Evolutionary conservation across 352 stramenopile species (phyloP), one percentile per base, ranked within the genome.

Genomic region (Phytophthora chlamydospora): DNA sequence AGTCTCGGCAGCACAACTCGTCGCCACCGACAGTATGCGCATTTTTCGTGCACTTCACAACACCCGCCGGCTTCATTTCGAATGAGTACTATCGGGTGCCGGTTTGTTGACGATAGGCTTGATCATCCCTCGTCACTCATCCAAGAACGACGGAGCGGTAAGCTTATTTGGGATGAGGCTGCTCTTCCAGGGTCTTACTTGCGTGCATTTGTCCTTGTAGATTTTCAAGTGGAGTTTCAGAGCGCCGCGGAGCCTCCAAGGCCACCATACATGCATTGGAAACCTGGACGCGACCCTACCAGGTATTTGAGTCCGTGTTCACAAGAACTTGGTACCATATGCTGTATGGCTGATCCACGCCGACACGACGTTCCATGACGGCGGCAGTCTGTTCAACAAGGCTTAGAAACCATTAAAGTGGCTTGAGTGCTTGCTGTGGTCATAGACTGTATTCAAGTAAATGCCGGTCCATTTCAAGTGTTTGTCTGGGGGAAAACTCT

Each of bases 381-480:
- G 71, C n/a, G 76, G 83, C 36, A 46, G 58, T 0, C 58, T 73
- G 29, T 74, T 78, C 31, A 66, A 71, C 51, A 62, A 65, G 35
- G 47, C 40, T 36, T 49, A 77, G 47, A 82, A 85, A 49, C 72
- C 75, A 1, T 39, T 78, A 21, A 85, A 85, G 62, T 85, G 70
- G 75, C 82, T 85, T 40, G 66, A 80, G 59, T 82, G 73, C n/a
- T 46, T 68, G 42, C 58, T 77, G 9, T 73, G n/a, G n/a, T 62
- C 59, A 34, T 48, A 19, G 27, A 32, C 2, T 27, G 4, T 27
- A 27, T 27, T 27, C 24, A 27, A 27, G 24, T 24, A 24, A 5
- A 27, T 27, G 24, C 3, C 24, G 24, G 3, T 24, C 21, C 21
- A 24, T 24, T 24, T 1, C 21, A 24, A 24, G 21, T 24, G 21